Conservation (phyloP, 148 eudicot genomes). For the Spergularia bocconei region DNA sequence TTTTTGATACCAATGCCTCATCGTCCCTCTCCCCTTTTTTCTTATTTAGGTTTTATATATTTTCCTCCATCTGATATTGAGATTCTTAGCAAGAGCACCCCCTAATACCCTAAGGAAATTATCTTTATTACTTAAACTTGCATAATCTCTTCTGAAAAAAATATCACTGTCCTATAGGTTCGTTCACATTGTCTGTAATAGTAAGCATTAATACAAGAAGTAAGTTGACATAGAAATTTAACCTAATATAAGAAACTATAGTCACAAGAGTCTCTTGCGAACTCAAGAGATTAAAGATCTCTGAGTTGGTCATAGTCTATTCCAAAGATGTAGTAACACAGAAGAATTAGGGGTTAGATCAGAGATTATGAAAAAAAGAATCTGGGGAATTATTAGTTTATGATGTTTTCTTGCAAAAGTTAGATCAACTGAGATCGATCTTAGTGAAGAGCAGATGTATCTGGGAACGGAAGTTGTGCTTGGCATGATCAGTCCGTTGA, state of each 20-base stretch:
- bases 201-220: no score
- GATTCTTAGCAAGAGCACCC: neutral
- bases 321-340: neutral
- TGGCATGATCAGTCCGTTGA: neutral
- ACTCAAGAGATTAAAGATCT: neutral
- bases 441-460: neutral
- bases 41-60: neutral
- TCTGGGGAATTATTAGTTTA: neutral
- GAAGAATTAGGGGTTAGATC: neutral
- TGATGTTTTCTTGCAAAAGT: neutral
- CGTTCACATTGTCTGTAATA: no score
- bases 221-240: no score
- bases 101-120: no score
- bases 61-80: neutral
- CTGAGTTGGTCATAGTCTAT: constrained; percentile 2
- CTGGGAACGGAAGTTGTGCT: neutral
- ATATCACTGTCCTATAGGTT: no score
- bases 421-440: neutral
- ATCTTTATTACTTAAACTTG: no score
- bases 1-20: neutral
- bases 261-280: neutral
- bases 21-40: neutral
- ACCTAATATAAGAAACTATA: neutral
- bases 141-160: no score
- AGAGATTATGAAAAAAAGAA: neutral